A percentile compares a stretch with the other conserved stretches of the same genome.
Conservation (phyloP, 2,329 filamentous ascomycete genomes). For the Coniochaeta hoffmannii region DNA sequence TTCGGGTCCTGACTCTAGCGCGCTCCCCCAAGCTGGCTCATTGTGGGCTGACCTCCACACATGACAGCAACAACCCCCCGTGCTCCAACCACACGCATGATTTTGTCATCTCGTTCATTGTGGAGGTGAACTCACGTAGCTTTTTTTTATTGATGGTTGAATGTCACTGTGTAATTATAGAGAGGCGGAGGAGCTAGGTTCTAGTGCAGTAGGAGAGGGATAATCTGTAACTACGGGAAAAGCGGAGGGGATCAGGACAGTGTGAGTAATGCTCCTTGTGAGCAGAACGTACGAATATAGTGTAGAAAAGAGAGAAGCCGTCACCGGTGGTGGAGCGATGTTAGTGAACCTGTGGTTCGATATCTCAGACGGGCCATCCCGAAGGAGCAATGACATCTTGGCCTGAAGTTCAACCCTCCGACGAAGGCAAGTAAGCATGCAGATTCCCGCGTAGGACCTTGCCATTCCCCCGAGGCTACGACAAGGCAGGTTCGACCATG, state of each 20-base stretch:
- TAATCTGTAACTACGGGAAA: no score
- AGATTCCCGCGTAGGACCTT: no score
- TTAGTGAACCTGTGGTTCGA: background rate
- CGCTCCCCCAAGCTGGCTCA: background rate
- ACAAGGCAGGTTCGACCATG: no score
- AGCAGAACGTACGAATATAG: no score
- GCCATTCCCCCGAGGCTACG: no score
- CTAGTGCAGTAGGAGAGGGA: background rate
- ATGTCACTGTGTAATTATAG: background rate
- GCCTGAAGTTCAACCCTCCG: no score
- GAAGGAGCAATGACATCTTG: no score
- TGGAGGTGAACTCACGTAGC: background rate
- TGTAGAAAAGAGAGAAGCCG: no score
- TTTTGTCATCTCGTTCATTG: background rate
- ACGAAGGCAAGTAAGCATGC: no score
- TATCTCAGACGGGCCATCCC: background rate
- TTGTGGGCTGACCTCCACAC: slow-evolving; percentile 3
- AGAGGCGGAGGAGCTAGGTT: background rate
- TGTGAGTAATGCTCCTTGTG: no score
- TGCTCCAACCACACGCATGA: background rate
- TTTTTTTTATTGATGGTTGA: background rate
- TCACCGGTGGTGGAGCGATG: no score
- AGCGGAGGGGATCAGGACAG: no score
- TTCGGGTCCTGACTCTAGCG: slow-evolving; percentile 2
- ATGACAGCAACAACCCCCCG: background rate